These are phyloP conservation scores for Typha latifolia DNA, from an alignment of 176 grass and related monocot species.

Conservation along the genomic window DNA sequence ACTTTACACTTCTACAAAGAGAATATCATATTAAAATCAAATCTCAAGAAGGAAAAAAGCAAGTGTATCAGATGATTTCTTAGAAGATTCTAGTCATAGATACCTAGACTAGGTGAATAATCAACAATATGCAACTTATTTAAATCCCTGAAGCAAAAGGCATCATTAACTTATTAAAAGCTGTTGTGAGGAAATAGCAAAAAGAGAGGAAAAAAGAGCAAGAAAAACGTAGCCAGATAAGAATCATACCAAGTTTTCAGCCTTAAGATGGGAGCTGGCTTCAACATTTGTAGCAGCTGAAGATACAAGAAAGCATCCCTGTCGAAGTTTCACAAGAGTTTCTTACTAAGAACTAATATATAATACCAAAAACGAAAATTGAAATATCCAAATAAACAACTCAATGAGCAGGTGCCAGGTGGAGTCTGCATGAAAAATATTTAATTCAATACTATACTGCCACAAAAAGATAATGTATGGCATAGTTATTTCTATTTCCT, in stretches of 20 bases:
- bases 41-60: too few relatives aligned
- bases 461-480: not conserved
- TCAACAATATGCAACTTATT: too few relatives aligned
- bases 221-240: slow-evolving; percentile 2
- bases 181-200: too few relatives aligned
- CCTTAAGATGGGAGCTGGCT: slow-evolving; percentile 46
- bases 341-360: slow-evolving; percentile 1
- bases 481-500: not conserved
- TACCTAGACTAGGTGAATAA: too few relatives aligned
- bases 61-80: too few relatives aligned
- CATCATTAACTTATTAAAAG: too few relatives aligned
- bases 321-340: slow-evolving; percentile 12
- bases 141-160: too few relatives aligned
- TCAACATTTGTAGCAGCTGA: slow-evolving; percentile 35
- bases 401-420: not conserved
- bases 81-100: too few relatives aligned
- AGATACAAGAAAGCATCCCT: slow-evolving; percentile 87
- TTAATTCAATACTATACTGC: not conserved
- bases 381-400: not conserved
- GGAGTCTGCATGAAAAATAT: slow-evolving; percentile 1
- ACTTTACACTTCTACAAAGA: too few relatives aligned
- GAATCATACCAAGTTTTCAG: slow-evolving; percentile 59
- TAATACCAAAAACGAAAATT: not conserved
- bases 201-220: not conserved
- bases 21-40: too few relatives aligned